These are phyloP conservation scores for Picochlorum sp. DNA, from an alignment of 139 green algal species.

Conservation along the genomic window DNA sequence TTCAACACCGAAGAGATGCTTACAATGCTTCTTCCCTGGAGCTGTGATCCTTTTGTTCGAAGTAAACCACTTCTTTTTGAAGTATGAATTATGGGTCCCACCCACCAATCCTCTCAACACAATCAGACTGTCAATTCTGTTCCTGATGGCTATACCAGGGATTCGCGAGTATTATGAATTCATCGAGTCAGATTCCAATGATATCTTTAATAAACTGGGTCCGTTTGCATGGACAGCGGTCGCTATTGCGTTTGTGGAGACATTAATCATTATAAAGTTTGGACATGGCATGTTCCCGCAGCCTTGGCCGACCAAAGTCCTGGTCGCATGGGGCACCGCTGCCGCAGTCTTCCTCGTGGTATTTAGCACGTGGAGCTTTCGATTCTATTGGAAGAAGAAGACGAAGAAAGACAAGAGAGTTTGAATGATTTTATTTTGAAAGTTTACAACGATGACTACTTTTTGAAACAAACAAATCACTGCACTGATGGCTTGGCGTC, in stretches of 20 bases:
- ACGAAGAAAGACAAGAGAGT: not conserved
- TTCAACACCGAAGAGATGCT: conserved; percentile 43
- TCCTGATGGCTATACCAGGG: conserved; percentile 47
- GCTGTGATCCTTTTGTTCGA: conserved; percentile 41
- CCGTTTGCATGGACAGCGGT: conserved; percentile 71
- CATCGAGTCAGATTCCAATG: conserved; percentile 39
- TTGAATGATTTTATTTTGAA: not conserved
- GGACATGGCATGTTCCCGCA: conserved; percentile 46
- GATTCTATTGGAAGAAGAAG: conserved; percentile 22
- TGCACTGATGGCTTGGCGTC: conserved; percentile 33
- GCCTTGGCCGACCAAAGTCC: conserved; percentile 44
- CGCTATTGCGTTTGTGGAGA: conserved; percentile 51
- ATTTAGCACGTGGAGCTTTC: conserved; percentile 35
- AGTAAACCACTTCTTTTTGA: conserved; percentile 94
- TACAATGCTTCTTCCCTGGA: conserved; percentile 32
- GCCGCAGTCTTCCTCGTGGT: not conserved
- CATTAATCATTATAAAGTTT: conserved; percentile 75
- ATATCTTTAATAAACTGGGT: conserved; percentile 63
- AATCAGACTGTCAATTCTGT: conserved; percentile 53
- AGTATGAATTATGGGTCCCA: conserved; percentile 82
- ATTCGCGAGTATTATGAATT: conserved; percentile 77
- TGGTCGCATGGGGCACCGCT: conserved; percentile 33
- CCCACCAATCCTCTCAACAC: conserved; percentile 75
- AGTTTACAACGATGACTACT: not conserved
- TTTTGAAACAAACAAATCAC: not conserved